These are phyloP conservation scores for Mortierella sp. DNA, from an alignment of 371 early-diverging fungal species.

Conservation along the genomic window DNA sequence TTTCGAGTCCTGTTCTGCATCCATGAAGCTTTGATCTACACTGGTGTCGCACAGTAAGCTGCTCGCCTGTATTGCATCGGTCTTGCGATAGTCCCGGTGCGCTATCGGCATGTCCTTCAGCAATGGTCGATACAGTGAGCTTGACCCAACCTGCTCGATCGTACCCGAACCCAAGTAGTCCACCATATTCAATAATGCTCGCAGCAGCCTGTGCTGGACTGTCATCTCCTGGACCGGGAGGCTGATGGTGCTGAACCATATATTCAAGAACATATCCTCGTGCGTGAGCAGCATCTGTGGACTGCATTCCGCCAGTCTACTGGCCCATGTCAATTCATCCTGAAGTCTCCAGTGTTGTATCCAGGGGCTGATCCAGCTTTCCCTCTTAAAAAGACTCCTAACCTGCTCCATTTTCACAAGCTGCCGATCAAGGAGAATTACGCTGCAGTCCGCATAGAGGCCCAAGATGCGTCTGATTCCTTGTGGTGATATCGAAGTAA, in stretches of 20 bases:
- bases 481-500: constrained; percentile 14
- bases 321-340: constrained; percentile 41
- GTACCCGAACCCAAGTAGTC: background rate
- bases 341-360: constrained; percentile 17
- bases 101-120: constrained; percentile 34
- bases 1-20: constrained; percentile 7
- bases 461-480: constrained; percentile 16
- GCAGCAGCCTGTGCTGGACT: constrained; percentile 23
- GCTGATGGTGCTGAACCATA: constrained; percentile 36
- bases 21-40: constrained; percentile 15
- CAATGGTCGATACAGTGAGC: background rate
- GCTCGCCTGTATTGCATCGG: background rate
- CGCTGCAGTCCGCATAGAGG: constrained; percentile 19
- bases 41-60: background rate
- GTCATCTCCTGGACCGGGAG: constrained; percentile 26
- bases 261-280: constrained; percentile 23
- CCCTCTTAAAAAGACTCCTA: constrained; percentile 11
- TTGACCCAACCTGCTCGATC: background rate
- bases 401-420: constrained; percentile 6
- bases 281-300: constrained; percentile 13
- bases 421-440: constrained; percentile 16
- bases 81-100: constrained; percentile 5
- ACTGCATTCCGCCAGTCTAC: constrained; percentile 7
- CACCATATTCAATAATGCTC: constrained; percentile 6
- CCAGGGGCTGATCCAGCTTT: constrained; percentile 17